Conservation (phyloP, 805 yeast genomes). For the Suhomyces sp. region DNA sequence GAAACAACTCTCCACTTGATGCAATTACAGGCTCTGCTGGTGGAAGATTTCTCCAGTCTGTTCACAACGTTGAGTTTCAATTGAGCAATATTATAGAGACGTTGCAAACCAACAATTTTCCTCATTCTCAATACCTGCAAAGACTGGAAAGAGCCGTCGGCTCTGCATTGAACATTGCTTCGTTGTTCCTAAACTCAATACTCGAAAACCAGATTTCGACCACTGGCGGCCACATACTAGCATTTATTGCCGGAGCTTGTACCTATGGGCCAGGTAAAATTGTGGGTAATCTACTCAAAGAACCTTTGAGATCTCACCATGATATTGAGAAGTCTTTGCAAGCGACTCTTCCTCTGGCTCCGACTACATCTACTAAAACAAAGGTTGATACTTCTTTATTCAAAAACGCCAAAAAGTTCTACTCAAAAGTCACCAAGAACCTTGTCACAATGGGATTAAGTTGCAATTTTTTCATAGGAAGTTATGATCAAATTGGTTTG, state of each 20-base stretch:
- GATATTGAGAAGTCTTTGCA: conserved; percentile 49
- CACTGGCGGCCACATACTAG: conserved; percentile 52
- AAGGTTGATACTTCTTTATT: conserved; percentile 29
- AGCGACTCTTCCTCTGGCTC: conserved; percentile 24
- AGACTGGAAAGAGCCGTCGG: conserved; percentile 60
- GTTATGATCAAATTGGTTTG: conserved; percentile 68
- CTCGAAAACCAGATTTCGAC: conserved; percentile 39
- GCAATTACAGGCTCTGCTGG: conserved; percentile 20
- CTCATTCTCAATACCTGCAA: conserved; percentile 36
- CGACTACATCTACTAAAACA: conserved; percentile 35
- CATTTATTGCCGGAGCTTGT: conserved; percentile 63
- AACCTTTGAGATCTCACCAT: conserved; percentile 65
- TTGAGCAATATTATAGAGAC: conserved; percentile 48
- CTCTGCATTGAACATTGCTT: conserved; percentile 52
- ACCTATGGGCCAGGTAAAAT: conserved; percentile 65
- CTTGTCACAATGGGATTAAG: conserved; percentile 52
- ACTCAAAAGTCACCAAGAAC: conserved; percentile 46
- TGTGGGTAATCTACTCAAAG: conserved; percentile 54
- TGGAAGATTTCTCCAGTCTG: conserved; percentile 46
- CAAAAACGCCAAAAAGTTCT: conserved; percentile 44
- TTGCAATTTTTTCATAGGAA: conserved; percentile 58
- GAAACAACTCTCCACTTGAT: conserved; percentile 14
- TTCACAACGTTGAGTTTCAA: conserved; percentile 49
- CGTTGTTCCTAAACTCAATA: conserved; percentile 33
- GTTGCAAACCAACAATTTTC: conserved; percentile 49